Base-by-base conservation (phyloP, 257 asterid species). In the Jasminum sambac region DNA sequence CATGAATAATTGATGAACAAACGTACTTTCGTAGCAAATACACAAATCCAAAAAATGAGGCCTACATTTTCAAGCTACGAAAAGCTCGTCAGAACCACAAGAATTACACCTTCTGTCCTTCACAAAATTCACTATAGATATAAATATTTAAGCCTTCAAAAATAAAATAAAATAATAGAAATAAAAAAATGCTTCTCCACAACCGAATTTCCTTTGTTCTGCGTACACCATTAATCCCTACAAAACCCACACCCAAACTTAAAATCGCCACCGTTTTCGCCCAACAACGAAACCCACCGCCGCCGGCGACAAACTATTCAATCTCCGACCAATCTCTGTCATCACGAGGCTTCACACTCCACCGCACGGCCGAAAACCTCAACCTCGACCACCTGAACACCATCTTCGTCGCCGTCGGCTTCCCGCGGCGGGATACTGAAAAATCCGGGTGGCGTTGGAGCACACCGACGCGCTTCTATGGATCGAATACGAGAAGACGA, bases 341-440 rank as follows among this genome's bases (percentile, higher is more conserved):
- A 14, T 78, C 96, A 4, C 93, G 95, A 30, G 99, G 98, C 52
- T 91, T 89, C 93, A 88, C 72, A 2, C 73, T 94, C 85, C 95
- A 91, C 87, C 86, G 86, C 63, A 74, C 87, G 4, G 37, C 77
- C 81, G 77, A 73, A 12, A 30, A 77, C 39, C 89, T 94, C 42
- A 78, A 91, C 88, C 91, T 94, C 43, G 93, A 91, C 78, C 92
- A 89, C 69, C 96, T 94, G 52, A 91, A 94, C 73, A 77, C 93
- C 17, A 84, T 89, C 44, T 94, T 94, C 77, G 89, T 83, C 0
- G 88, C 98, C 62, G 98, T 94, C 11, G 98, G 99, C 1, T 94
- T 94, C 75, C 98, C 99, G 12, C 78, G 83, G 1, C 90, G 99
- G 10, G 96, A 94, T 84, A 84, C 91, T 52, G 83, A 79, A 85